Percentiles rank a stretch among this genome's conserved stretches.
Conservation (phyloP, 1,139 yeast genomes). For the Debaryomyces robertsiae region DNA sequence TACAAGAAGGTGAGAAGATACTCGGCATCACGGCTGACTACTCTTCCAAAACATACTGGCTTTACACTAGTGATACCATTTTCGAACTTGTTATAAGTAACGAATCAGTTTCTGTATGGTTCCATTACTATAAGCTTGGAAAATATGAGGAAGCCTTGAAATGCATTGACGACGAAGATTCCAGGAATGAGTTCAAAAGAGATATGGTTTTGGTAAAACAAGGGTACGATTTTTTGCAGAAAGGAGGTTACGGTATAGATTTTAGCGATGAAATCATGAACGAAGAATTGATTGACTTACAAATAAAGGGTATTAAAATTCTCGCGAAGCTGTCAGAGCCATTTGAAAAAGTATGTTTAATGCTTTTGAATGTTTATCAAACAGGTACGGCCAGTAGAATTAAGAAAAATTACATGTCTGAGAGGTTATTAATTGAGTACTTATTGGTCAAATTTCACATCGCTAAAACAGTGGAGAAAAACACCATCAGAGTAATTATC, state of each 20-base stretch:
- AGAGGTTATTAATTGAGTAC: slow-evolving; percentile 53
- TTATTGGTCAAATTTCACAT: slow-evolving; percentile 52
- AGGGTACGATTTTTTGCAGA: slow-evolving; percentile 58
- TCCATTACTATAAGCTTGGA: slow-evolving; percentile 60
- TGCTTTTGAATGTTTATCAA: slow-evolving; percentile 50
- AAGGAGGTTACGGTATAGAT: slow-evolving; percentile 44
- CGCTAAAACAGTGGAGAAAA: slow-evolving; percentile 37
- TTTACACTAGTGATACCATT: slow-evolving; percentile 23
- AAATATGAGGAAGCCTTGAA: slow-evolving; percentile 70
- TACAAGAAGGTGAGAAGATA: slow-evolving; percentile 37
- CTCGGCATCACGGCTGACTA: slow-evolving; percentile 65
- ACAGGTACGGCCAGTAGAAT: slow-evolving; percentile 7
- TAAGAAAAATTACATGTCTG: slow-evolving; percentile 30
- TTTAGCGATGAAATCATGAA: slow-evolving; percentile 16
- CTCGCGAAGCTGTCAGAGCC: slow-evolving; percentile 69
- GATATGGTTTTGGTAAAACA: slow-evolving; percentile 64
- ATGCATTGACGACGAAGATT: slow-evolving; percentile 35
- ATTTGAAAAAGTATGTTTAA: slow-evolving; percentile 70
- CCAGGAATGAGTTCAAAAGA: slow-evolving; percentile 31
- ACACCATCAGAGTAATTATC: slow-evolving; percentile 57
- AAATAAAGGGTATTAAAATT: slow-evolving; percentile 58
- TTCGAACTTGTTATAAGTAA: slow-evolving; percentile 61
- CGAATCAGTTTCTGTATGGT: slow-evolving; percentile 80
- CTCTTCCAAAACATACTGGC: slow-evolving; percentile 31
- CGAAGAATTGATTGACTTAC: slow-evolving; percentile 25